Conservation (phyloP, 805 yeast species). For the Zygoascus ofunaensis region DNA sequence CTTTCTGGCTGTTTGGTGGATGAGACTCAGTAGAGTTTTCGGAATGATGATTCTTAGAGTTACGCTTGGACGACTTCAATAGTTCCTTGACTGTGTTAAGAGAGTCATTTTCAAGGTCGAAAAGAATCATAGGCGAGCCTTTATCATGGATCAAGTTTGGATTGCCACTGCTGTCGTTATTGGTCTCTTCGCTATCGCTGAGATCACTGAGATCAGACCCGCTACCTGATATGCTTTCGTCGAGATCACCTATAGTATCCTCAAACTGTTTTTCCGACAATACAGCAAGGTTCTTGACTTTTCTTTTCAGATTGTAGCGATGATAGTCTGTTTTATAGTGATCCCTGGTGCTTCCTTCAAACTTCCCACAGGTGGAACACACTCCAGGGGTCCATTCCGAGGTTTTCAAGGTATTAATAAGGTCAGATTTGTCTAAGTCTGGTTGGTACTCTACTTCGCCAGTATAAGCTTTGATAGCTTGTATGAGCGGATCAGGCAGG, state of each 20-base stretch:
- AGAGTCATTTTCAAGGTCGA: constrained; percentile 19
- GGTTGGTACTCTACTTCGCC: not conserved
- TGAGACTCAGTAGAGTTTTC: constrained; percentile 35
- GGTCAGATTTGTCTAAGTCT: not conserved
- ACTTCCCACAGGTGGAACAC: constrained; percentile 14
- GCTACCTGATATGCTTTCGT: constrained; percentile 45
- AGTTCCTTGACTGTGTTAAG: not conserved
- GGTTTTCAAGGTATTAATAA: no score
- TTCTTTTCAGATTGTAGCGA: constrained; percentile 50
- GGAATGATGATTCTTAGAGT: not conserved
- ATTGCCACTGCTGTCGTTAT: constrained; percentile 26
- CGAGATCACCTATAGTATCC: constrained; percentile 40
- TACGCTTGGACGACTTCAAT: not conserved
- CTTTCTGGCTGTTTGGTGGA: constrained; percentile 18
- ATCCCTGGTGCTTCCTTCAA: constrained; percentile 18
- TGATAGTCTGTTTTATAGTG: constrained; percentile 56
- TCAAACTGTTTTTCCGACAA: constrained; percentile 54
- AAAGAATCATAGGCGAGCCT: constrained; percentile 58
- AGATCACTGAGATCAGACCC: constrained; percentile 20
- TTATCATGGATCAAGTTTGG: constrained; percentile 9
- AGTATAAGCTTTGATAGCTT: constrained; percentile 3
- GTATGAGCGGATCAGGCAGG: constrained; percentile 9
- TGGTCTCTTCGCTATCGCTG: constrained; percentile 30
- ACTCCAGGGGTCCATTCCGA: not conserved
- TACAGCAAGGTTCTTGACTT: constrained; percentile 36